phyloP scores from a whole-genome alignment of 179 eudicot genomes.

The Silene coronaria region DNA sequence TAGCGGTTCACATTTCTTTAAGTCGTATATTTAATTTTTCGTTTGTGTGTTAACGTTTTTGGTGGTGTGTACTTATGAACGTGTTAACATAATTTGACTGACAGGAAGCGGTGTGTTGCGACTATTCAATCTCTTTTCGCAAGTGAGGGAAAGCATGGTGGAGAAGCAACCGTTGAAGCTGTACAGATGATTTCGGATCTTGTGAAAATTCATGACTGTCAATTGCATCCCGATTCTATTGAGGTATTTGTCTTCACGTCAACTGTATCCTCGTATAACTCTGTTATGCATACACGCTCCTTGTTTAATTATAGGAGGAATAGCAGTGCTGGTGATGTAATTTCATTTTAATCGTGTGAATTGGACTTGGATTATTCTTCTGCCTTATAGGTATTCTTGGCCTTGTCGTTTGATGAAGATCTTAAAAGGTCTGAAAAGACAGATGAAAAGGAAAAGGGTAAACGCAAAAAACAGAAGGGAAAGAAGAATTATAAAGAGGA shows the following conservation, averaged over 20 bases:
- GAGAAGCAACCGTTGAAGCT: slow-evolving; percentile 81
- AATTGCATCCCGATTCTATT: slow-evolving; percentile 73
- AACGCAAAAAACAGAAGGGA: slow-evolving; percentile 48
- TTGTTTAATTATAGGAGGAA: background rate
- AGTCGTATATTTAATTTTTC: background rate
- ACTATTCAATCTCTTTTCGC: slow-evolving; percentile 67
- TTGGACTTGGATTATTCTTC: background rate
- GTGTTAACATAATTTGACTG: slow-evolving; percentile 2
- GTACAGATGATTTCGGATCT: slow-evolving; percentile 65
- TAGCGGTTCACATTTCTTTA: background rate
- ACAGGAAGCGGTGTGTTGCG: slow-evolving; percentile 62
- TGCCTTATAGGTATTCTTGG: slow-evolving; percentile 58
- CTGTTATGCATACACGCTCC: too few relatives aligned
- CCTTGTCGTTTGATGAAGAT: slow-evolving; percentile 87
- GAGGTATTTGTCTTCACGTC: slow-evolving; percentile 38
- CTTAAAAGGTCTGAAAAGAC: slow-evolving; percentile 51
- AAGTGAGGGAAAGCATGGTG: slow-evolving; percentile 88
- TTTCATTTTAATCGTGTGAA: background rate
- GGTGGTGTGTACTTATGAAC: background rate
- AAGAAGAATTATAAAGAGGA: slow-evolving; percentile 51
- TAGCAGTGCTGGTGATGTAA: background rate
- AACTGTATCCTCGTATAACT: too few relatives aligned
- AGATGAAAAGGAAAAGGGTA: slow-evolving; percentile 43
- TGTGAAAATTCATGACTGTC: slow-evolving; percentile 71
- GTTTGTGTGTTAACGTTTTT: background rate